Conservation (phyloP, 192 early-diverging fungal species). For the Coemansia sp. region DNA sequence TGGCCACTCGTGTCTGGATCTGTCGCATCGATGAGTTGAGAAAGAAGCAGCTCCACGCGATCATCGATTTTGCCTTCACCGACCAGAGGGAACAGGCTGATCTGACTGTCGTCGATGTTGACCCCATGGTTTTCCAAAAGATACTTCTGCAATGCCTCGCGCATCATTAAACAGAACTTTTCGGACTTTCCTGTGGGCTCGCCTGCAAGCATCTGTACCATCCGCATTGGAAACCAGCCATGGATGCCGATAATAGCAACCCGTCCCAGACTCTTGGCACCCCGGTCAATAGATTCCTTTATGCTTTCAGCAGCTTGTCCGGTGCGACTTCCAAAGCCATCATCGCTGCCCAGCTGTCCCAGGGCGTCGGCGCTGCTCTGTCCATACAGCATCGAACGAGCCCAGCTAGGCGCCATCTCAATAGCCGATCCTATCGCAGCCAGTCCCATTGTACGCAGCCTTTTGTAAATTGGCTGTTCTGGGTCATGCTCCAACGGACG, state of each 20-base stretch:
- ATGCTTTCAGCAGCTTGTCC: conserved; percentile 11
- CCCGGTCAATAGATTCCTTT: conserved; percentile 23
- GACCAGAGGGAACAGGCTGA: conserved; percentile 82
- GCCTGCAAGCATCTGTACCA: conserved; percentile 74
- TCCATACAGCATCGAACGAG: conserved; percentile 24
- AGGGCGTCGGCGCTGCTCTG: conserved; percentile 23
- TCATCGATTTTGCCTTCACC: conserved; percentile 91
- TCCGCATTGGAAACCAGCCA: conserved; percentile 84
- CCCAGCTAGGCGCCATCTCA: conserved; percentile 46
- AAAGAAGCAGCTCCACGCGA: conserved; percentile 79
- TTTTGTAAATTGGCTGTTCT: conserved; percentile 18
- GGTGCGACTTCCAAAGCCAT: not conserved
- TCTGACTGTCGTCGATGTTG: conserved; percentile 42
- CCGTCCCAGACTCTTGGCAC: conserved; percentile 31
- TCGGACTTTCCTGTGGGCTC: conserved; percentile 91
- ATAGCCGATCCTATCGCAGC: conserved; percentile 20
- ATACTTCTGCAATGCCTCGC: conserved; percentile 61
- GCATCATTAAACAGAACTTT: conserved; percentile 90
- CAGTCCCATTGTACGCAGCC: conserved; percentile 23
- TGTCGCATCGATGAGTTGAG: conserved; percentile 60
- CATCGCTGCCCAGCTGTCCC: conserved; percentile 14
- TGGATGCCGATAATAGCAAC: conserved; percentile 86
- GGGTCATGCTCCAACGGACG: not conserved
- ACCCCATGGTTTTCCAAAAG: conserved; percentile 57
- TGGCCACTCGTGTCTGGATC: conserved; percentile 1